These are phyloP conservation scores for Chlorella vulgaris DNA, from an alignment of 139 green algal species.

Conservation along the genomic window DNA sequence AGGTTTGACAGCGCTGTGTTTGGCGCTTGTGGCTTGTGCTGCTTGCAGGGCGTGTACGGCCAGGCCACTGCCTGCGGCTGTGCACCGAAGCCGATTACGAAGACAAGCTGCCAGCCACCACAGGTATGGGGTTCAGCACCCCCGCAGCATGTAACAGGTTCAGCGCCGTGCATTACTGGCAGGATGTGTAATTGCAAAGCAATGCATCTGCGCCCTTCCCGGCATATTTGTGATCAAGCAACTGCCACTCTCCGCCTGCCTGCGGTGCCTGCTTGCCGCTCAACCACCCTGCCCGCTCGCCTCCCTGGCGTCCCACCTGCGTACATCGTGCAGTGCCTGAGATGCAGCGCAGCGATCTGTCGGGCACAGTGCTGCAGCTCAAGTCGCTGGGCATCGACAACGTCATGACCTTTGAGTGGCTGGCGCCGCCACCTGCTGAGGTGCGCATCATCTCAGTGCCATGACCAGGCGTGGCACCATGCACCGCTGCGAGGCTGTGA, in stretches of 20 bases:
- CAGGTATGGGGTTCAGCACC: background rate
- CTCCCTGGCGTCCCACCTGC: background rate
- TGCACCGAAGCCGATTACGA: constrained; percentile 79
- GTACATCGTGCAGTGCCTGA: constrained; percentile 83
- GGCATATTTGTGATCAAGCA: background rate
- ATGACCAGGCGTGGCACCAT: background rate
- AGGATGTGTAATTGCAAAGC: too few species aligned
- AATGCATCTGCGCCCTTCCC: background rate
- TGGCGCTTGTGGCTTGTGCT: background rate
- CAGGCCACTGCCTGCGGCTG: constrained; percentile 86
- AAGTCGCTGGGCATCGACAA: constrained; percentile 91
- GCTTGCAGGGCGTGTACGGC: constrained; percentile 74
- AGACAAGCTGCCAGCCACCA: constrained; percentile 31
- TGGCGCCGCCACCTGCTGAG: constrained; percentile 79
- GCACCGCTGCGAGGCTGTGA: too few species aligned
- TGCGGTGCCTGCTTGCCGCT: too few species aligned
- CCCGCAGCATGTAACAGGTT: background rate
- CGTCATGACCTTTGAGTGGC: constrained; percentile 97
- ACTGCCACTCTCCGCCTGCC: background rate
- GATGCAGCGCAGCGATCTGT: constrained; percentile 96
- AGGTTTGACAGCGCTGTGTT: background rate
- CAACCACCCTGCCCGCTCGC: background rate
- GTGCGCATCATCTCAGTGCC: too few species aligned
- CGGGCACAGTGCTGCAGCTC: constrained; percentile 76
- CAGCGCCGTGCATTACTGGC: background rate